phyloP scores from a whole-genome alignment of 495 filamentous ascomycete species.

The Tirmania nivea region DNA sequence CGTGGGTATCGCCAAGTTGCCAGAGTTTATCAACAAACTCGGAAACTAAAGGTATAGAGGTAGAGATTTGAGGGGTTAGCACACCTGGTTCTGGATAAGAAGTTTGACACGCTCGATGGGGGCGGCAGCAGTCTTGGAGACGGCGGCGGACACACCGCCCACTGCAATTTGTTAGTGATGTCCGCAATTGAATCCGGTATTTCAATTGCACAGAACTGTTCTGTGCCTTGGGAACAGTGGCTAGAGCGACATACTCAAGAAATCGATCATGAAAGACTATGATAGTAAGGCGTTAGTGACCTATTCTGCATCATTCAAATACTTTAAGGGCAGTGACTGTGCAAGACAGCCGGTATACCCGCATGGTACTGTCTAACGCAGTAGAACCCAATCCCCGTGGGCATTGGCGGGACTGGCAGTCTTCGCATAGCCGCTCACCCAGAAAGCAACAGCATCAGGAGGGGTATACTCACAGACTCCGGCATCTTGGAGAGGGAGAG shows the following conservation, averaged over 20 bases:
- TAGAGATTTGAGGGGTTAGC: conserved; percentile 17
- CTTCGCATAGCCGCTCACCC: not conserved
- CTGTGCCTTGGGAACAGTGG: too few relatives aligned
- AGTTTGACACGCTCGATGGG: conserved; percentile 99
- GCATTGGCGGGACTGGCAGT: too few relatives aligned
- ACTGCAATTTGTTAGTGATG: conserved; percentile 26
- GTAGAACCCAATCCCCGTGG: too few relatives aligned
- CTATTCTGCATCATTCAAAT: too few relatives aligned
- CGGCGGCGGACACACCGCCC: conserved; percentile 98
- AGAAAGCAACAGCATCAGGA: conserved; percentile 3
- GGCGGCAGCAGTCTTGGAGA: conserved; percentile 99
- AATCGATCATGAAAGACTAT: conserved; percentile 13
- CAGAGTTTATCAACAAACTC: not conserved
- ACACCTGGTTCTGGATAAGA: conserved; percentile 99
- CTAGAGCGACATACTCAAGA: not conserved
- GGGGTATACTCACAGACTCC: conserved; percentile 15
- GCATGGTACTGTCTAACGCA: too few relatives aligned
- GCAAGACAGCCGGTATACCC: too few relatives aligned
- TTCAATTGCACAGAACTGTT: too few relatives aligned
- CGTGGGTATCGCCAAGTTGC: not conserved
- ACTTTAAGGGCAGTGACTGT: too few relatives aligned
- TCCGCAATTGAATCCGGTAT: not conserved
- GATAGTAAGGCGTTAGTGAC: too few relatives aligned
- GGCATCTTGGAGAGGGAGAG: conserved; percentile 17
- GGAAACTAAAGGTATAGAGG: not conserved